Percentiles rank a stretch among this genome's conserved stretches.
phyloP scores from a whole-genome alignment of 352 stramenopile species.

The Pythium scleroteichum region DNA sequence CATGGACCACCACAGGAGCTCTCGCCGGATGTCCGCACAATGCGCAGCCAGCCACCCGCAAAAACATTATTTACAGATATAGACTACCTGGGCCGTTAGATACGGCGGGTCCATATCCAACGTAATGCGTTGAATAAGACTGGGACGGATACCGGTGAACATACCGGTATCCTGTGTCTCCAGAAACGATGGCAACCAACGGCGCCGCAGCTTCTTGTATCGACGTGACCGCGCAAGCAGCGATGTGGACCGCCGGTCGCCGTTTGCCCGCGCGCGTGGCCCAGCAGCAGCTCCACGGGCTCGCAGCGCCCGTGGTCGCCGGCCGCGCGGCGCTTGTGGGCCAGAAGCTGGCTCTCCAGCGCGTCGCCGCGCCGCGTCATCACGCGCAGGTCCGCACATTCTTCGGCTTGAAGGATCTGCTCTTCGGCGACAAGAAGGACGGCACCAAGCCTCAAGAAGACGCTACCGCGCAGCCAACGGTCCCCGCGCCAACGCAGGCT shows the following conservation, averaged over 20 bases:
- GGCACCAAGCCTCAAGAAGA: slow-evolving; percentile 20
- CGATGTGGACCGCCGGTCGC: slow-evolving; percentile 29
- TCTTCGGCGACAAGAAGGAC: slow-evolving; percentile 64
- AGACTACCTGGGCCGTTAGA: slow-evolving; percentile 1
- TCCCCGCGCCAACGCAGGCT: neutral
- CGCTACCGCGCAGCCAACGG: slow-evolving; percentile 3
- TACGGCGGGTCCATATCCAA: slow-evolving; percentile 9
- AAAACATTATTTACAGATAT: slow-evolving; percentile 17
- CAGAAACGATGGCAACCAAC: slow-evolving; percentile 26
- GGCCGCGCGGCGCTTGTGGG: slow-evolving; percentile 15
- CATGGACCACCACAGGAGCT: slow-evolving; percentile 5
- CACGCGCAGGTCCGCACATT: slow-evolving; percentile 49
- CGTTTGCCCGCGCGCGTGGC: slow-evolving; percentile 23
- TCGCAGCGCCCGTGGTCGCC: slow-evolving; percentile 13
- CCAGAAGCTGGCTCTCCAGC: slow-evolving; percentile 10
- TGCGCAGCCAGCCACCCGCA: slow-evolving; percentile 19
- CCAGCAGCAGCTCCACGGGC: slow-evolving; percentile 8
- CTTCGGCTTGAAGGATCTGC: slow-evolving; percentile 60
- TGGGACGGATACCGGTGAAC: slow-evolving; percentile 6
- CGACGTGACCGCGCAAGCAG: slow-evolving; percentile 6
- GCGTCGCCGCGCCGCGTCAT: slow-evolving; percentile 1
- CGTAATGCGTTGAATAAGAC: neutral
- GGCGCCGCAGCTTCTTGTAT: slow-evolving; percentile 8
- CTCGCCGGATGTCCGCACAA: slow-evolving; percentile 18
- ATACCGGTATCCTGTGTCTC: slow-evolving; percentile 12